These are phyloP conservation scores for Funneliformis geosporum DNA, from an alignment of 192 early-diverging fungal species.

Conservation along the genomic window DNA sequence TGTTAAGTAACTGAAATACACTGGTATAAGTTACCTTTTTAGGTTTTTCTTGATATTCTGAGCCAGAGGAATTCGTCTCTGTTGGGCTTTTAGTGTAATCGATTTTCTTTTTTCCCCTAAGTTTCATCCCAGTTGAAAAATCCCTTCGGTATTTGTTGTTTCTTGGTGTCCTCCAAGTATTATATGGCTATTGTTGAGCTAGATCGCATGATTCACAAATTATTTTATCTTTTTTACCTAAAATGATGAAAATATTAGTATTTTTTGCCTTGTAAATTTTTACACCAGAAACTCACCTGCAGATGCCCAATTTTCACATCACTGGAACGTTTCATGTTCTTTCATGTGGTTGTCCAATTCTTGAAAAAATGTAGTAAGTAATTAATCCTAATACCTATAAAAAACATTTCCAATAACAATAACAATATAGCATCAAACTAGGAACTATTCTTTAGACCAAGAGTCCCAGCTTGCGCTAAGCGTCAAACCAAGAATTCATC, in stretches of 20 bases:
- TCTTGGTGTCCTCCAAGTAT: background rate
- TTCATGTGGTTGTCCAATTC: background rate
- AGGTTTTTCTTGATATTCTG: background rate
- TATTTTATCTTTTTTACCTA: slow-evolving; percentile 11
- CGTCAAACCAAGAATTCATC: slow-evolving; percentile 8
- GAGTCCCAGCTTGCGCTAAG: slow-evolving; percentile 28
- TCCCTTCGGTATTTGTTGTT: background rate
- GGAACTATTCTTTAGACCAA: background rate
- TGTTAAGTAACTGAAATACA: slow-evolving; percentile 1
- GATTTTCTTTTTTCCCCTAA: background rate
- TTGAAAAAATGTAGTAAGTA: background rate
- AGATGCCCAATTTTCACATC: background rate
- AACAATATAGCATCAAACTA: too few species aligned
- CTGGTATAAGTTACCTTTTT: slow-evolving; percentile 13
- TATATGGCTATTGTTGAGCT: background rate
- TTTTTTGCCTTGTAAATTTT: slow-evolving; percentile 24
- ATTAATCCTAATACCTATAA: background rate
- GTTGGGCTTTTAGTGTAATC: background rate
- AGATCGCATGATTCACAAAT: background rate
- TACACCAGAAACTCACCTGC: slow-evolving; percentile 7
- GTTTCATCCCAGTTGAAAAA: background rate
- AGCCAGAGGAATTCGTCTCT: background rate
- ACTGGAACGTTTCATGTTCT: background rate
- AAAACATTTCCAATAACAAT: slow-evolving; percentile 9
- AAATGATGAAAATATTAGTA: background rate